Evolutionary conservation across 2,329 filamentous ascomycete genomes (phyloP), one percentile per base, ranked within the genome.

Genomic region (Kalmusia sp.): DNA sequence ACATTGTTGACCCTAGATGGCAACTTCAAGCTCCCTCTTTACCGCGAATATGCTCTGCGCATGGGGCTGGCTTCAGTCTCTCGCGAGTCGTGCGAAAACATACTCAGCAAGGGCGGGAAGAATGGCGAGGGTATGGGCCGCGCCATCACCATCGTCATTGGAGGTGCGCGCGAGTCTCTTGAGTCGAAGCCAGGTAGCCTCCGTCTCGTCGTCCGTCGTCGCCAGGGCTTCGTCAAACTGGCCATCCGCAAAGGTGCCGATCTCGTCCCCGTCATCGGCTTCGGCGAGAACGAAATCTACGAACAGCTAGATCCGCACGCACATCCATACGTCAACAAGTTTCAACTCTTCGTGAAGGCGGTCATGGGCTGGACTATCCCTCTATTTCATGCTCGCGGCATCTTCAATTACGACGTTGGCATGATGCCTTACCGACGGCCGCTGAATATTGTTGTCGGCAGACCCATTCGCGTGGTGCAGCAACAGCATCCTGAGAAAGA

Each of bases 341-440:
- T 90, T 31, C 95, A 99, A 76, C 86, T 96, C 78, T 77, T 92
- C 24, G 79, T 96, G 51, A 93, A 98, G 76, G 90, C 89, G 63
- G 80, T 89, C 5, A 87, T 96, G 80, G 96, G 96, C 46, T 99
- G 97, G 67, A 98, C 95, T 0, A 82, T 98, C 9, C 93, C 95
- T 1, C 83, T 96, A 24, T 89, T 97, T 66, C 92, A 96, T 72
- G 93, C 93, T 2, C 80, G 93, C 22, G 93, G 93, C 11, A 88
- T 98, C 34, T 96, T 98, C 78, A 99, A 99, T 75, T 98, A 99
- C 71, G 95, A 99, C 72, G 91, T 97, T 12, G 95, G 95, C 3
- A 79, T 98, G 65, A 92, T 98, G 91, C 95, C 95, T 0, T 98
- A 97, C 73, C 87, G 95, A 11, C 82, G 88, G 45, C 88, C 92